Conservation (phyloP, 805 yeast species). For the Diddensiella caesifluorescens region DNA sequence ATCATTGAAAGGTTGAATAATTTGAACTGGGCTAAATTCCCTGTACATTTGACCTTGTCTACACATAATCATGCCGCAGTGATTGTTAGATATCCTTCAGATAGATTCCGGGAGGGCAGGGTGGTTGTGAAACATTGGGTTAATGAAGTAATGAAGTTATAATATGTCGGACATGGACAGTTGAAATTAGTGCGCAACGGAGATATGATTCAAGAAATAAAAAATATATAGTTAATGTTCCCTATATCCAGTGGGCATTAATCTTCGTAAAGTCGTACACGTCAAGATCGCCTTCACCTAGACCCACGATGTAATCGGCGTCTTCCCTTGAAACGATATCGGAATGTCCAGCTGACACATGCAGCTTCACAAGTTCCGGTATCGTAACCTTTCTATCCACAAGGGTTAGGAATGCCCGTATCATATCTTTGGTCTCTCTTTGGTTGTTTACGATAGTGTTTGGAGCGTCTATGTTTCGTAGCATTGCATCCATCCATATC, state of each 20-base stretch:
- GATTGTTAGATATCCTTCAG: slow-evolving; percentile 56
- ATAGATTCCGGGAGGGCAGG: slow-evolving; percentile 64
- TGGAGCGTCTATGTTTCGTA: not conserved
- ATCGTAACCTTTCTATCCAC: slow-evolving; percentile 1
- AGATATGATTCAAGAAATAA: too few relatives aligned
- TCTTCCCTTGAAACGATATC: not conserved
- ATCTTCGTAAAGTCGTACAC: slow-evolving; percentile 7
- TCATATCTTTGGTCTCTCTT: not conserved
- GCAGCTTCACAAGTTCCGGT: slow-evolving; percentile 5
- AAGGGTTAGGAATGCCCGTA: slow-evolving; percentile 2
- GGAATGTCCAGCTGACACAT: slow-evolving; percentile 2
- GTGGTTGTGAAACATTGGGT: slow-evolving; percentile 62
- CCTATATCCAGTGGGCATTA: slow-evolving; percentile 10
- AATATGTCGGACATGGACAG: too few relatives aligned
- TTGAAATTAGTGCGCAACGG: too few relatives aligned
- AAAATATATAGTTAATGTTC: too few relatives aligned
- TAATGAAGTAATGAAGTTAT: slow-evolving; percentile 31
- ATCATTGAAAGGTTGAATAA: slow-evolving; percentile 55
- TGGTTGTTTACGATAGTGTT: slow-evolving; percentile 3
- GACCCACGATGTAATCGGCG: slow-evolving; percentile 9
- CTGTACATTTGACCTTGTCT: slow-evolving; percentile 61
- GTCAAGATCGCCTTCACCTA: slow-evolving; percentile 8
- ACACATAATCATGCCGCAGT: slow-evolving; percentile 76
- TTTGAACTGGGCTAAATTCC: slow-evolving; percentile 63
- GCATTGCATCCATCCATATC: slow-evolving; percentile 7